Conservation (phyloP, 495 filamentous ascomycete species). For the Podospora appendiculata region DNA sequence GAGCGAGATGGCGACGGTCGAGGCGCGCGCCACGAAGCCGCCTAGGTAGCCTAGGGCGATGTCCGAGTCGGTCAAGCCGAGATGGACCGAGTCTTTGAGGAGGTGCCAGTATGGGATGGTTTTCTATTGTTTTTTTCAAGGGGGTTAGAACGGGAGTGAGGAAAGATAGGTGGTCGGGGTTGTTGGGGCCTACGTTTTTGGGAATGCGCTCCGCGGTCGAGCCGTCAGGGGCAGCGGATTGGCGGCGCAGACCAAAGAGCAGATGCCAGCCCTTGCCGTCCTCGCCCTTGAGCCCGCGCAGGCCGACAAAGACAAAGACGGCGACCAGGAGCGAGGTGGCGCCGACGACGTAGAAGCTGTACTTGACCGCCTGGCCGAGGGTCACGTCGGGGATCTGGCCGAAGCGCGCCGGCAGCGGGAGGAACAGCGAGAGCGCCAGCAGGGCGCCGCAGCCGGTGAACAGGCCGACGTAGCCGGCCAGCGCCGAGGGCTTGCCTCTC, state of each 20-base stretch:
- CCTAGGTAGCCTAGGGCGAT: slow-evolving; percentile 87
- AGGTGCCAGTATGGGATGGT: slow-evolving; percentile 40
- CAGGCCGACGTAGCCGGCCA: slow-evolving; percentile 85
- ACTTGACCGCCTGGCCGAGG: slow-evolving; percentile 58
- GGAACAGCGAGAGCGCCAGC: slow-evolving; percentile 68
- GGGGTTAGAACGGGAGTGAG: background rate
- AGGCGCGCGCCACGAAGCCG: slow-evolving; percentile 90
- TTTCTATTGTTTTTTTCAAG: slow-evolving; percentile 7
- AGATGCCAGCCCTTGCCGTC: slow-evolving; percentile 61
- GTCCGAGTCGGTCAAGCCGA: slow-evolving; percentile 67
- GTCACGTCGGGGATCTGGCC: slow-evolving; percentile 54
- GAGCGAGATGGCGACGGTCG: slow-evolving; percentile 88
- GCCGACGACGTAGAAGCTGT: slow-evolving; percentile 82
- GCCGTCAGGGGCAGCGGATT: slow-evolving; percentile 5
- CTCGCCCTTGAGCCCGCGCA: slow-evolving; percentile 70
- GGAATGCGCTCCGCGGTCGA: slow-evolving; percentile 5
- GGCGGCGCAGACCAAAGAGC: slow-evolving; percentile 32
- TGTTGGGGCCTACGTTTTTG: slow-evolving; percentile 5
- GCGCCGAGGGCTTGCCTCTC: slow-evolving; percentile 42
- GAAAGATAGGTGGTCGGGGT: background rate
- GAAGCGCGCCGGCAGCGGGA: slow-evolving; percentile 79
- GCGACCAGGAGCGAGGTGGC: slow-evolving; percentile 63
- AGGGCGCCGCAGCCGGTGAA: slow-evolving; percentile 91
- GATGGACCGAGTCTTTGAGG: slow-evolving; percentile 54
- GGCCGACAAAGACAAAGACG: slow-evolving; percentile 67